These are phyloP conservation scores for Neurospora sp. DNA, from an alignment of 495 filamentous ascomycete genomes.

Conservation along the genomic window DNA sequence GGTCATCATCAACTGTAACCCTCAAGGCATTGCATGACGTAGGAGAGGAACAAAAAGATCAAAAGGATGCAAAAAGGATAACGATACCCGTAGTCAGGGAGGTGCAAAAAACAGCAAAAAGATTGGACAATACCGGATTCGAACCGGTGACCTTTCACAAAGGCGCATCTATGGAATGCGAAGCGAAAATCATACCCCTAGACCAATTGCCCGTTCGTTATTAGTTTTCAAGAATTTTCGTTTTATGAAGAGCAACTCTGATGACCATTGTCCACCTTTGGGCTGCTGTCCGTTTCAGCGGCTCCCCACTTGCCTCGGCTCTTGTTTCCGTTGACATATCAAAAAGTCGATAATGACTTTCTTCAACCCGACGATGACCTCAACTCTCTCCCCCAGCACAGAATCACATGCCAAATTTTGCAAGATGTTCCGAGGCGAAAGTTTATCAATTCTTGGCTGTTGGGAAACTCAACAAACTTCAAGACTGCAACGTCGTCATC, in stretches of 20 bases:
- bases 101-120: neutral
- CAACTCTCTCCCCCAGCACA: neutral
- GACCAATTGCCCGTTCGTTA: constrained; percentile 22
- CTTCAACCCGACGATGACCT: neutral
- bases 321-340: neutral
- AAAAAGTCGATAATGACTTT: neutral
- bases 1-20: neutral
- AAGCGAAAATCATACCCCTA: constrained; percentile 38
- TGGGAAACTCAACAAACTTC: neutral
- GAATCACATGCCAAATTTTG: neutral
- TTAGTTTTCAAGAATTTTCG: neutral
- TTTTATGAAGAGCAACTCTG: too few species aligned
- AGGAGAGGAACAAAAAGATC: neutral
- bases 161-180: constrained; percentile 14
- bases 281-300: neutral
- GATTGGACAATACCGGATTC: constrained; percentile 9
- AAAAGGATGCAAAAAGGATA: neutral
- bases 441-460: neutral
- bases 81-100: neutral
- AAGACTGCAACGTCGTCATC: neutral
- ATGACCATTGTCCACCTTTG: neutral
- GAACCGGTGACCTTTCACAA: constrained; percentile 12
- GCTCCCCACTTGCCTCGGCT: constrained; percentile 10
- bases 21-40: neutral
- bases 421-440: neutral